Base-by-base conservation (phyloP, 2,329 filamentous ascomycete genomes). In the Trichoderma lentiforme region DNA sequence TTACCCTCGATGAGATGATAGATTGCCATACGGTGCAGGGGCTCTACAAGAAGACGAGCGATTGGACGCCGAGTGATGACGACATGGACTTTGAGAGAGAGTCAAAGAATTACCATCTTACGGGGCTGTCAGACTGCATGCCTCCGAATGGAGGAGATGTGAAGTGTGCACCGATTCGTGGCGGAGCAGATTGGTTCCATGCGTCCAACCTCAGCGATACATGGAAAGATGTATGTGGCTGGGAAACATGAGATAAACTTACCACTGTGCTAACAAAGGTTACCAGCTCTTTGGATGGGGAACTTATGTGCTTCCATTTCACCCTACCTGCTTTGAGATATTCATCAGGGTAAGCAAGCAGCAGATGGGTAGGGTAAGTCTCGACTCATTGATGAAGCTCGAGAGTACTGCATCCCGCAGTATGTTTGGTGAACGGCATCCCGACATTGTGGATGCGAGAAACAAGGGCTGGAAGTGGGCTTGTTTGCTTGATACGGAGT, bases 261-360 rank as follows among this genome's bases (percentile, higher is more conserved):
- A 11, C 12, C 2, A 12, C 21, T 36, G n/a, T 24, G 39, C 67
- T 70, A 39, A 67, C 18, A 6, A 24, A 4, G 6, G 4, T 21
- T 0, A 32, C 7, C 8, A 67, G 63, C 24, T 28, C 4, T 57
- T 32, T n/a, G 53, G 30, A 36, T 58, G 64, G 51, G 56, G 34
- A 21, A 53, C 14, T 11, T 39, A 21, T 2, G 66, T 68, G 0
- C 74, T 80, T 62, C 77, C 78, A 1, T 80, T 80, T 15, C 79
- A 80, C 8, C 76, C 79, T 0, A 73, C 77, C 0, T 80, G 79
- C 57, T 68, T 80, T 1, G 79, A 80, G 62, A 65, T 80, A 1
- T 80, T 76, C 60, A 79, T 77, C 36, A 64, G 77, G 24, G 64
- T 70, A 28, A n/a, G 78, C 74, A 0, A 76, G 74, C 1, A 28